Evolutionary conservation across 495 filamentous ascomycete species (phyloP), one percentile per base, ranked within the genome.

Genomic region (Xylaria scruposa): DNA sequence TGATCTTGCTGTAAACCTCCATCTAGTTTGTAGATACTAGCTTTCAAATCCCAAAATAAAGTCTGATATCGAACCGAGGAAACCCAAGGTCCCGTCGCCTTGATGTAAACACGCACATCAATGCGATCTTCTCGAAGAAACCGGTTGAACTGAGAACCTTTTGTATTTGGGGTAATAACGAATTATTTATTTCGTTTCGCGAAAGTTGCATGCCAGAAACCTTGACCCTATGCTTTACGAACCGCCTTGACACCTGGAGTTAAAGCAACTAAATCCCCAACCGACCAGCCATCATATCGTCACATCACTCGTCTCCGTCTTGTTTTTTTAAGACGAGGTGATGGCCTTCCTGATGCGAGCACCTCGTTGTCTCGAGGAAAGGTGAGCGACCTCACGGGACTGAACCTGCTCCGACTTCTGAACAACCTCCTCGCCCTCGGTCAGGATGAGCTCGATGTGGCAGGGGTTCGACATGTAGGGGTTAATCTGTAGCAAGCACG

Each of bases 401-500:
- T 86, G 87, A 76, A 90, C 87, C 51, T 87, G 81, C 75, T 90
- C 87, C 49, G 88, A 89, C 89, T 98, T 98, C 85, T 94, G 89
- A 73, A 97, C 91, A 73, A 92, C 88, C 88, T 99, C 96, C 79
- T 94, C 90, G 68, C 88, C 93, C 88, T 99, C 97, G 79, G 97
- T 97, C 76, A 99, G 90, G 91, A 99, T 98, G 71, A 98, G 86
- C 88, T 99, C 96, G 85, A 99, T 96, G 89, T 99, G 96, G 91
- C 94, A 99, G 73, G 96, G 96, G 89, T 97, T 97, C 70, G 94
- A 97, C 97, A 98, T 98, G 90, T 98, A 98, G 68, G 94, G 95
- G 89, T 97, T 98, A 88, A 98, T 98, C 94, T 97, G 80, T 70
- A 70, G 10, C 10, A 24, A 60, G n/a, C 26, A 59, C 4, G 31